Base-by-base conservation (phyloP, 352 stramenopile species). In the Phytophthora chlamydospora region DNA sequence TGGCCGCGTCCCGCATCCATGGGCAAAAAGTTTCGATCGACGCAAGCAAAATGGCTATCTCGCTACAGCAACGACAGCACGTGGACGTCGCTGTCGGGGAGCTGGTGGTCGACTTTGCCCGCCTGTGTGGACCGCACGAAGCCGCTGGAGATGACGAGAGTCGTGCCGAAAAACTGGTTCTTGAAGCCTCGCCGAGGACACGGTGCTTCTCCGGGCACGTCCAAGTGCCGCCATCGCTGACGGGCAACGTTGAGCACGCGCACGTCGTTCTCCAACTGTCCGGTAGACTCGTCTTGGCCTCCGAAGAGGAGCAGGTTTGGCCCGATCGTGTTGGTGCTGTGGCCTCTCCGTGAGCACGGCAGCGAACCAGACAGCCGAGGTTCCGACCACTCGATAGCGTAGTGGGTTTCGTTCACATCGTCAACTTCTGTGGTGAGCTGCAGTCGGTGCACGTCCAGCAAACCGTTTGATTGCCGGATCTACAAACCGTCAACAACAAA, bases 141-240 rank as follows among this genome's bases (percentile, higher is more conserved):
- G 39, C 83, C 84, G 35, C 81, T 90, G n/a, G 80, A 89, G 45
- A 93, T 67, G 17, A 90, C 72, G 34, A 91, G 58, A 12, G 81
- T 84, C 5, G 80, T 91, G 68, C 84, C 80, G 62, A 93, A 90
- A 61, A 73, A 92, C 57, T 90, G 83, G 39, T 70, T 87, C 68
- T 90, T 93, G 71, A 91, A 90, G n/a, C 83, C 83, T 41, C 81
- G 69, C 1, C 81, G 81, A 42, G 83, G 69, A 47, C 83, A 85
- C 17, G 83, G 81, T 0, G 65, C 44, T 6, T 85, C 45, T 3
- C 77, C 71, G 2, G 49, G 50, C 3, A 87, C 55, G 5, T 72
- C 59, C 14, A 80, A 42, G 0, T 42, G 44, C 16, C 31, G 44
- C 83, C 83, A 93, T 13, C 36, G 62, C 8, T 76, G 62, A 1